These are phyloP conservation scores for Chytriomyces sp. DNA, from an alignment of 192 early-diverging fungal species.

Conservation along the genomic window DNA sequence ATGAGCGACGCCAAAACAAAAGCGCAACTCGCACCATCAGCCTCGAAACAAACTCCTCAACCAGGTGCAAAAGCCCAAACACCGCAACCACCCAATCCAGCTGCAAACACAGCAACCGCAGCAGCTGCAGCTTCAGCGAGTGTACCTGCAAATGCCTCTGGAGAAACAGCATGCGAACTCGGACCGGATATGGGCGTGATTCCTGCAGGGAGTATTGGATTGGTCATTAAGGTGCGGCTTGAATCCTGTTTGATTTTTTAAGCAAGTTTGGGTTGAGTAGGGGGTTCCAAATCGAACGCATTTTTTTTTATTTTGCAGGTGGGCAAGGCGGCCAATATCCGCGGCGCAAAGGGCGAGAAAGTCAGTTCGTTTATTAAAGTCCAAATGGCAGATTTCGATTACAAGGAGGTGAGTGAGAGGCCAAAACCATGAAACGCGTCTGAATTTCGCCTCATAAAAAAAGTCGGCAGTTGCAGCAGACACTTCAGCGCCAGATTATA, in stretches of 20 bases:
- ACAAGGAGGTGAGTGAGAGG: conserved; percentile 48
- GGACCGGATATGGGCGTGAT: neutral
- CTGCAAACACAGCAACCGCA: neutral
- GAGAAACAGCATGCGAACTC: neutral
- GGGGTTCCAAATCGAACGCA: no score
- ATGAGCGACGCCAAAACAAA: neutral
- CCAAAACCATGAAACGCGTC: neutral
- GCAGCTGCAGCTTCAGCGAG: neutral
- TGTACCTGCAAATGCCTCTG: neutral
- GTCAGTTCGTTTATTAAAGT: conserved; percentile 59
- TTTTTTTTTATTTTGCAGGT: conserved; percentile 40
- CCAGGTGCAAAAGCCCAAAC: neutral
- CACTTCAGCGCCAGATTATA: conserved; percentile 57
- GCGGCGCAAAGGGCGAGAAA: conserved; percentile 59
- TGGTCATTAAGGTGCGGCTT: neutral
- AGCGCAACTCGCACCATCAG: neutral
- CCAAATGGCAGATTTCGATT: conserved; percentile 67
- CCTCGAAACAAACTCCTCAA: neutral
- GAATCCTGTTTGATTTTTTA: no score
- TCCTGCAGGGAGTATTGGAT: neutral
- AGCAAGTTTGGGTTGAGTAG: no score
- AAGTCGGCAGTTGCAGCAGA: conserved; percentile 57
- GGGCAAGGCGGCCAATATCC: conserved; percentile 47
- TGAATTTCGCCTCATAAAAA: neutral
- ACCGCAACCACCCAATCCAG: neutral